phyloP scores from a whole-genome alignment of 371 early-diverging fungal species.

The Mortierella polycephala region DNA sequence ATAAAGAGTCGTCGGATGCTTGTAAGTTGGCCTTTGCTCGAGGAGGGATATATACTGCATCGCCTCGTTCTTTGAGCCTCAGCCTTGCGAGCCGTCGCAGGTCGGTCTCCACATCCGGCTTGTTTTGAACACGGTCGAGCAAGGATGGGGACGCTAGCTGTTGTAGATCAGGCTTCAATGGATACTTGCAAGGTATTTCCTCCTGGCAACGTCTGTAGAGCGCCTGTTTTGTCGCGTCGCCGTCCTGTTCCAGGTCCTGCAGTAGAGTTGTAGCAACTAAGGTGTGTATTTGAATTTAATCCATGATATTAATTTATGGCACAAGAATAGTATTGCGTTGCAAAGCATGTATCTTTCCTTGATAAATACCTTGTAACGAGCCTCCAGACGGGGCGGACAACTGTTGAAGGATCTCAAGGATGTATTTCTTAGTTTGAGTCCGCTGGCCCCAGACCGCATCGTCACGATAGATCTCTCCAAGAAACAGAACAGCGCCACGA shows the following conservation, averaged over 20 bases:
- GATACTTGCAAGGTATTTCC: neutral
- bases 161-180: no score
- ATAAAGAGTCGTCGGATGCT: no score
- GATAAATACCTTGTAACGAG: neutral
- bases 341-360: neutral
- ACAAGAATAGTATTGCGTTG: no score
- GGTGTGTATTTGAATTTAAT: no score
- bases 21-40: no score
- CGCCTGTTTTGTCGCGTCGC: neutral
- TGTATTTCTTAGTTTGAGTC: neutral
- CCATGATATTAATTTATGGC: no score
- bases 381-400: neutral
- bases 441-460: slow-evolving; percentile 8
- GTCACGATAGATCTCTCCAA: slow-evolving; percentile 10
- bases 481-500: neutral
- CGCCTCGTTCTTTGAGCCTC: no score
- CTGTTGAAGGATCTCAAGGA: neutral
- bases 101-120: no score
- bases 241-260: neutral
- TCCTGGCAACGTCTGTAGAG: neutral
- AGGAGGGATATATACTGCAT: no score
- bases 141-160: no score
- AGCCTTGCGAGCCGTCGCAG: no score
- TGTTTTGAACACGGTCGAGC: no score
- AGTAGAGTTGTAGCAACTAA: neutral